A percentile compares a stretch with the other conserved stretches of the same genome.
phyloP scores from a whole-genome alignment of 2,329 filamentous ascomycete species.

The Onygenales sp. region DNA sequence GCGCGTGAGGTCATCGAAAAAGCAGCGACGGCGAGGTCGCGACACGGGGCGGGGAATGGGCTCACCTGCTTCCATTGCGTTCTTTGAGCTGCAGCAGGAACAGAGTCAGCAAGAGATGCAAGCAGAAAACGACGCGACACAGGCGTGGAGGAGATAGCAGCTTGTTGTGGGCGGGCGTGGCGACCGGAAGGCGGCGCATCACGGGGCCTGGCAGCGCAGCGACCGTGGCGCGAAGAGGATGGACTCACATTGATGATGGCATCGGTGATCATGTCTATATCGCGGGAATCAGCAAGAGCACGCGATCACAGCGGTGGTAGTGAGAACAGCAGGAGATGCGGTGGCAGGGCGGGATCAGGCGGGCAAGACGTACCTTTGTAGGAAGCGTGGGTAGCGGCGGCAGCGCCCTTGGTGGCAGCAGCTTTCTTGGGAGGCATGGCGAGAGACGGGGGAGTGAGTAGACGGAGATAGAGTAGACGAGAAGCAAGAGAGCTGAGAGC shows the following conservation, averaged over 20 bases:
- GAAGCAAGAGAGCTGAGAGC: not conserved
- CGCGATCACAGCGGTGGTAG: conserved; percentile 39
- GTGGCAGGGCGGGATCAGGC: conserved; percentile 34
- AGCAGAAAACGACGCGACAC: conserved; percentile 18
- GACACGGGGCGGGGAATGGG: conserved; percentile 19
- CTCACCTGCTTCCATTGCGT: conserved; percentile 60
- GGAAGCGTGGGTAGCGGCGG: conserved; percentile 49
- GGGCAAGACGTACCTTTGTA: conserved; percentile 53
- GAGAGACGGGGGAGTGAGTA: conserved; percentile 14
- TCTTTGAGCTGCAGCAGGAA: conserved; percentile 53
- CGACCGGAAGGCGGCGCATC: conserved; percentile 19
- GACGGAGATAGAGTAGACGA: conserved; percentile 9
- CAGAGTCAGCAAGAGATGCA: conserved; percentile 38
- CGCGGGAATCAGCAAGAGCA: conserved; percentile 42
- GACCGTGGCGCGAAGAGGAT: conserved; percentile 37
- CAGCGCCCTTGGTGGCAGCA: conserved; percentile 44
- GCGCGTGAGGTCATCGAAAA: not conserved
- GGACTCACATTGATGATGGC: conserved; percentile 60
- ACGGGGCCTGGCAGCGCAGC: conserved; percentile 25
- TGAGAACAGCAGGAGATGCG: conserved; percentile 32
- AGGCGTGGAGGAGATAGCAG: conserved; percentile 7
- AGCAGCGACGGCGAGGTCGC: conserved; percentile 8
- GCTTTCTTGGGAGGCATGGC: conserved; percentile 60
- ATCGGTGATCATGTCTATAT: conserved; percentile 63
- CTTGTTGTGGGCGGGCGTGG: not conserved